Conservation (phyloP, 495 filamentous ascomycete genomes). For the Aspergillus sparsus region DNA sequence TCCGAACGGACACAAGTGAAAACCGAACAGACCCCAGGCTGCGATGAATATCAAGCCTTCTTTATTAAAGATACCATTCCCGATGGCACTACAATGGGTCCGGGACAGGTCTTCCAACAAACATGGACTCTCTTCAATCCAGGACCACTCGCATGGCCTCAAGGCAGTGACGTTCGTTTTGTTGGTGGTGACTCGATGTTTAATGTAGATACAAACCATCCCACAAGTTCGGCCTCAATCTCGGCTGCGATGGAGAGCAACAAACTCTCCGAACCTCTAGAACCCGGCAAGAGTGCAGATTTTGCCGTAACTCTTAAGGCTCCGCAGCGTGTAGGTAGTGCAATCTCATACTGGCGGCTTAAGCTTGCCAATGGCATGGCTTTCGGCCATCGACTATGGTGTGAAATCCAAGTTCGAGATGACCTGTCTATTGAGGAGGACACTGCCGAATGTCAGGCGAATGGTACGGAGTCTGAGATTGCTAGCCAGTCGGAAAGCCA, state of each 20-base stretch:
- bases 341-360: constrained; percentile 95
- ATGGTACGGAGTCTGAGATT: constrained; percentile 28
- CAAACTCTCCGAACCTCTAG: constrained; percentile 65
- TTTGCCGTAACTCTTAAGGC: constrained; percentile 87
- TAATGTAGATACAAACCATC: constrained; percentile 74
- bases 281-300: constrained; percentile 68
- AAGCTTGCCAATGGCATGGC: constrained; percentile 76
- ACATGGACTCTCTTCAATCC: constrained; percentile 91
- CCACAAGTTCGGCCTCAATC: constrained; percentile 70
- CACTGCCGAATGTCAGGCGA: constrained; percentile 15
- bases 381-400: constrained; percentile 95
- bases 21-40: constrained; percentile 15
- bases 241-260: constrained; percentile 78
- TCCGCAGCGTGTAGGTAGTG: constrained; percentile 67
- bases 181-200: constrained; percentile 96
- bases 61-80: constrained; percentile 76
- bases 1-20: constrained; percentile 33
- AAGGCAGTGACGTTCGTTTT: constrained; percentile 86
- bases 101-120: constrained; percentile 76
- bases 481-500: constrained; percentile 49
- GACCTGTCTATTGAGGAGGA: constrained; percentile 11
- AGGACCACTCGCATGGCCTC: constrained; percentile 77
- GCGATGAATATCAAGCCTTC: constrained; percentile 60
- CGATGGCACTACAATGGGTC: constrained; percentile 72
- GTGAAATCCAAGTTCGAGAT: constrained; percentile 73